Percentiles rank a stretch among this genome's conserved stretches.
These are phyloP conservation scores for Aspergillus panamensis DNA, from an alignment of 495 filamentous ascomycete genomes.

Conservation along the genomic window DNA sequence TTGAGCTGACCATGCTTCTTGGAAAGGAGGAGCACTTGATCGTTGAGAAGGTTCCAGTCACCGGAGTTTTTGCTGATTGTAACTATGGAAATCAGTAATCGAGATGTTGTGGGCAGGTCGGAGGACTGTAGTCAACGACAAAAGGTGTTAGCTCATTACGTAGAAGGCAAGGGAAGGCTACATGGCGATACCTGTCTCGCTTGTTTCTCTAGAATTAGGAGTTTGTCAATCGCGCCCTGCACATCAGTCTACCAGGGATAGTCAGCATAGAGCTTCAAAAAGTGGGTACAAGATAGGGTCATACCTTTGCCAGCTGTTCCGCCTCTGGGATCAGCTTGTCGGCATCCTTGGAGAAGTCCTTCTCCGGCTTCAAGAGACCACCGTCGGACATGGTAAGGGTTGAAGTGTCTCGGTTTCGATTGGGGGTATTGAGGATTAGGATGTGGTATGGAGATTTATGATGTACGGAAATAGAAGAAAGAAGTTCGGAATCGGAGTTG, in stretches of 20 bases:
- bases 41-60: slow-evolving; percentile 91
- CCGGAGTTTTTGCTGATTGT: slow-evolving; percentile 89
- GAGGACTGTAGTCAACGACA: slow-evolving; percentile 60
- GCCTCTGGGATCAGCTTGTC: slow-evolving; percentile 89
- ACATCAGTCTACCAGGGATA: slow-evolving; percentile 60
- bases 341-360: slow-evolving; percentile 83
- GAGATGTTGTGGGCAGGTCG: slow-evolving; percentile 90
- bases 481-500: neutral
- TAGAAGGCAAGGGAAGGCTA: neutral
- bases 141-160: neutral
- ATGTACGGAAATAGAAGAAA: neutral
- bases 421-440: neutral
- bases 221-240: slow-evolving; percentile 86
- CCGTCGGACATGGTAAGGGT: slow-evolving; percentile 56
- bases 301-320: slow-evolving; percentile 80
- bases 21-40: slow-evolving; percentile 90
- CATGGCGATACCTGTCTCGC: slow-evolving; percentile 72
- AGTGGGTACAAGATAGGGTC: neutral
- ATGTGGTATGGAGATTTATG: neutral
- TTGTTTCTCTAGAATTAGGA: slow-evolving; percentile 88
- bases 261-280: slow-evolving; percentile 13
- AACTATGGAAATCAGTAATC: slow-evolving; percentile 80
- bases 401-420: slow-evolving; percentile 10
- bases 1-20: slow-evolving; percentile 99
- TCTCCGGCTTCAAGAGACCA: slow-evolving; percentile 62